Evolutionary conservation across 352 stramenopile genomes (phyloP).

Genomic region (Phytophthora hybrid): DNA sequence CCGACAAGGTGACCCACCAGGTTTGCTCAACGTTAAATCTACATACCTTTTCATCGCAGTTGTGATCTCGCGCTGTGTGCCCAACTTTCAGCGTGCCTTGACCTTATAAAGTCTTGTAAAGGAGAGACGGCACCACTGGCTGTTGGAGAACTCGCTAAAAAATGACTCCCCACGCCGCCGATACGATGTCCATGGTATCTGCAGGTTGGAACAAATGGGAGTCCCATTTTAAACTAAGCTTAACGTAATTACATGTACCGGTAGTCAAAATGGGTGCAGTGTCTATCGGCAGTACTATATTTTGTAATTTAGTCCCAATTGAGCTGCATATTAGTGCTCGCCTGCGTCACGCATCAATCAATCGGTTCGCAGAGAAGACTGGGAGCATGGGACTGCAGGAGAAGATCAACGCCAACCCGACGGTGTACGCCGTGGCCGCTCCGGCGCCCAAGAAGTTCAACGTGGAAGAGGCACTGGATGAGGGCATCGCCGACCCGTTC

Average conservation of each 20-base stretch:
- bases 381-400: conserved; percentile 67
- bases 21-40: not conserved
- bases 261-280: too few relatives aligned
- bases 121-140: too few relatives aligned
- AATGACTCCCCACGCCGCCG: too few relatives aligned
- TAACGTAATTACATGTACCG: too few relatives aligned
- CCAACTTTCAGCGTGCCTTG: too few relatives aligned
- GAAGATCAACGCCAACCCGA: conserved; percentile 92
- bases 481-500: conserved; percentile 79
- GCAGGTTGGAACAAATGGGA: too few relatives aligned
- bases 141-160: too few relatives aligned
- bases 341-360: conserved; percentile 19
- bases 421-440: conserved; percentile 80
- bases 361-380: conserved; percentile 8
- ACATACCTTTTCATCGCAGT: too few relatives aligned
- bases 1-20: not conserved
- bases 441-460: conserved; percentile 70
- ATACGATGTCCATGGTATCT: too few relatives aligned
- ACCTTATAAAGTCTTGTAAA: too few relatives aligned
- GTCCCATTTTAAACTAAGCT: too few relatives aligned
- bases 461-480: conserved; percentile 64
- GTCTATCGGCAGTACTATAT: conserved; percentile 26
- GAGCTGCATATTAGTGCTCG: not conserved
- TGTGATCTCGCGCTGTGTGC: too few relatives aligned
- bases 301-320: conserved; percentile 3